Percentiles rank a stretch among this genome's conserved stretches.
These are phyloP conservation scores for Teunomyces funiuensis DNA, from an alignment of 805 yeast species.

Conservation along the genomic window DNA sequence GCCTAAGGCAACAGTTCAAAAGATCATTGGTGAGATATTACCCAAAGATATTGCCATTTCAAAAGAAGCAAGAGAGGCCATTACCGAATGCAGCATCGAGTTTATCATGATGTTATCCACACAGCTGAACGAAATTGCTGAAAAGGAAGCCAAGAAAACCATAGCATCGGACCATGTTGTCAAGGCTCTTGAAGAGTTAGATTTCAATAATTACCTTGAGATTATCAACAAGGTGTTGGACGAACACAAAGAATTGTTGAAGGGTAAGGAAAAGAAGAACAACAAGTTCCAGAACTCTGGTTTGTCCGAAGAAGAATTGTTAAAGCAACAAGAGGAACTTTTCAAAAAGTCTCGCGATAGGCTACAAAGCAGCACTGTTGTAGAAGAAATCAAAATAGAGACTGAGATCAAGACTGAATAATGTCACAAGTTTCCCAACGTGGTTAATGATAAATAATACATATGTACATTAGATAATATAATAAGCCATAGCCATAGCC, in stretches of 20 bases:
- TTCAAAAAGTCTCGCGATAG: conserved; percentile 76
- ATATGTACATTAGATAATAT: conserved; percentile 5
- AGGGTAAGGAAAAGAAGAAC: conserved; percentile 86
- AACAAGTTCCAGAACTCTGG: conserved; percentile 94
- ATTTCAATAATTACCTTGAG: conserved; percentile 81
- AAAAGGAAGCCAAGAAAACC: conserved; percentile 92
- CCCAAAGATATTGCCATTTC: conserved; percentile 87
- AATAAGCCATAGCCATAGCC: conserved; percentile 3
- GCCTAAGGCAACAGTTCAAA: conserved; percentile 88
- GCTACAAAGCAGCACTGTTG: conserved; percentile 40
- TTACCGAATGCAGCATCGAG: conserved; percentile 94
- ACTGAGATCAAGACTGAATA: conserved; percentile 11
- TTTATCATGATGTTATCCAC: conserved; percentile 93
- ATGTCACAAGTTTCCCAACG: conserved; percentile 1
- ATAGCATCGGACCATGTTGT: conserved; percentile 95
- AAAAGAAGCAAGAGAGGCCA: conserved; percentile 91
- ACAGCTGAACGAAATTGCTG: conserved; percentile 94
- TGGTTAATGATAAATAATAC: conserved; percentile 6
- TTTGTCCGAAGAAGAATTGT: conserved; percentile 84
- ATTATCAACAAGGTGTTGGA: conserved; percentile 74
- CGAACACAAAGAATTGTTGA: conserved; percentile 85
- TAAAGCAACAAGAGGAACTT: conserved; percentile 88
- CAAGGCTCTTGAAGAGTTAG: conserved; percentile 83
- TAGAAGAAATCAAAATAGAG: conserved; percentile 14
- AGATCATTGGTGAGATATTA: conserved; percentile 84